A percentile compares a stretch with the other conserved stretches of the same genome.
These are phyloP conservation scores for Boletus pseudo-olivaceus DNA, from an alignment of 768 basidiomycete species.

Conservation along the genomic window DNA sequence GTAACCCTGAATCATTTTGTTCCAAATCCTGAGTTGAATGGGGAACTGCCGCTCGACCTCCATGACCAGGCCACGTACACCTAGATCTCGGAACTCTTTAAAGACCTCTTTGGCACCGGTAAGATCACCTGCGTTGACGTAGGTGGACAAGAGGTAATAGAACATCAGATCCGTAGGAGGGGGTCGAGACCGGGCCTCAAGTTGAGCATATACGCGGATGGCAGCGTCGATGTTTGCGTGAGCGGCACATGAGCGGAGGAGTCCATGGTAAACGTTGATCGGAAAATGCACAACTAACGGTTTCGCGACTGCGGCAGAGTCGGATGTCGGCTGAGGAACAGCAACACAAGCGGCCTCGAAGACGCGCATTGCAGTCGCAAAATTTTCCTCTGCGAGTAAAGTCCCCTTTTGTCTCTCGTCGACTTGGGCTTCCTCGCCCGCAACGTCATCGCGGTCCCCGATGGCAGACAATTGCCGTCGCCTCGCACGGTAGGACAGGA, in stretches of 20 bases:
- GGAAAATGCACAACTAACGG: conserved; percentile 28
- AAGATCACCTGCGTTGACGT: conserved; percentile 49
- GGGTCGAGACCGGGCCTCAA: conserved; percentile 41
- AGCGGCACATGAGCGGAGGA: conserved; percentile 61
- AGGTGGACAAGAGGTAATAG: conserved; percentile 55
- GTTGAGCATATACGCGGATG: conserved; percentile 58
- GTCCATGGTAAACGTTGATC: conserved; percentile 41
- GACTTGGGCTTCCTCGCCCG: conserved; percentile 13
- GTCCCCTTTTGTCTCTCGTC: conserved; percentile 36
- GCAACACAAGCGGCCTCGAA: conserved; percentile 57
- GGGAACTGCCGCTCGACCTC: conserved; percentile 20
- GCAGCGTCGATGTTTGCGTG: conserved; percentile 59
- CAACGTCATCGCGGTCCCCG: conserved; percentile 1
- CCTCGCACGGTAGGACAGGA: conserved; percentile 42
- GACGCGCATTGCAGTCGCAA: conserved; percentile 64
- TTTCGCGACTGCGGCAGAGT: conserved; percentile 4
- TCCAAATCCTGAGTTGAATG: conserved; percentile 56
- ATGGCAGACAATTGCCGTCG: conserved; percentile 22
- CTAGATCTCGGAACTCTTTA: conserved; percentile 48
- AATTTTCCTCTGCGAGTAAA: conserved; percentile 64
- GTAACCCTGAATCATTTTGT: conserved; percentile 73
- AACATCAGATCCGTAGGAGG: conserved; percentile 40
- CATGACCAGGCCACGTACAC: conserved; percentile 30
- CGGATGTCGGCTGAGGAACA: conserved; percentile 15
- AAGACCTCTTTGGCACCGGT: conserved; percentile 58